Evolutionary conservation across 805 yeast genomes (phyloP), one percentile per base, ranked within the genome.

Genomic region (Starmerella stigmatis): DNA sequence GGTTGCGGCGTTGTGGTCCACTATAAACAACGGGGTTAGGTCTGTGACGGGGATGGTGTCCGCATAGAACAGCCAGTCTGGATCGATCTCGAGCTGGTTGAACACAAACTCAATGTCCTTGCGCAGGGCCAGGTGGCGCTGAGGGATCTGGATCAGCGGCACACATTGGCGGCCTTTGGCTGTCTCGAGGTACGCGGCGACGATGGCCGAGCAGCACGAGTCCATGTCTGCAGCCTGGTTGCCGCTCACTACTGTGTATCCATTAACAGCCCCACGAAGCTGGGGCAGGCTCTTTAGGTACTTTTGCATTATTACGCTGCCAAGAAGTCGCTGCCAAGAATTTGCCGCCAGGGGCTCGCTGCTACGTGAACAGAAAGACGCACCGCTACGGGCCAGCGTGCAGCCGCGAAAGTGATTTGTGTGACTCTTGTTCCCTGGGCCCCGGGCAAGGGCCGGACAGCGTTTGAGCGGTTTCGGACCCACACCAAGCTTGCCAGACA

Each of bases 181-280:
- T 28, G 50, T 39, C 26, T 39, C 40, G 12, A 80, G 70, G 56
- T 75, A 85, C 0, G 95, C 78, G 57, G 78, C 82, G 3, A 81
- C 58, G 5, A 92, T 66, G 0, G 96, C 79, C 45, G 81, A 72
- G 2, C 85, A 74, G 26, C 86, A 81, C 0, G 96, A 88, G 62
- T 89, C 98, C 65, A 92, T 66, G 62, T 89, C 86, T 0, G 92
- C 88, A 4, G 92, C 75, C 57, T 86, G 92, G 58, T 86, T 86
- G 1, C 96, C 96, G 0, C 81, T 66, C 0, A 80, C 88, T 19
- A 80, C 45, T 4, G 56, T 21, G 19, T 26, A 35, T 5, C 39
- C 48, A 3, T 36, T 5, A 20, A 17, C 8, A 3, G 39, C 20
- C 17, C 42, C 21, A 25, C 36, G 36, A 5, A 33, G 19, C 30